These are phyloP conservation scores for Corylus avellana DNA, from an alignment of 306 rosid genomes.

Conservation along the genomic window DNA sequence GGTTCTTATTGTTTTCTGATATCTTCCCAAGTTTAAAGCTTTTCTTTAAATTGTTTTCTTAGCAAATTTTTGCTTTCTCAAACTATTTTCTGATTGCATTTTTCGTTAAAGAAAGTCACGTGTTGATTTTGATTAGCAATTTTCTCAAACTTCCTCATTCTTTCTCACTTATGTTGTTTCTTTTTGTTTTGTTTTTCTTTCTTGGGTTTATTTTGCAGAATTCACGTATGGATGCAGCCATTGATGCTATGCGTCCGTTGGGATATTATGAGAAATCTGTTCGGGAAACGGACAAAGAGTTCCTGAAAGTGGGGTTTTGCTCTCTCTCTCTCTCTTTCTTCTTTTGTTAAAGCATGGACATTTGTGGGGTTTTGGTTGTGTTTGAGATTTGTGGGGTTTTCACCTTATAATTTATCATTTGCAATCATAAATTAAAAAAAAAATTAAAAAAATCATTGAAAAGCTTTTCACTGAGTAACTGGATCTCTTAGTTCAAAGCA, in stretches of 20 bases:
- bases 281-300: constrained; percentile 31
- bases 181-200: too few relatives aligned
- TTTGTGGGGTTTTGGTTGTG: background rate
- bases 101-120: background rate
- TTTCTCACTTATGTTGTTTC: too few relatives aligned
- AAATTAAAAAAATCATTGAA: too few relatives aligned
- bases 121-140: background rate
- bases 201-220: constrained; percentile 8
- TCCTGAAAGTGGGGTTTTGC: constrained; percentile 38
- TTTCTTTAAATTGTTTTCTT: background rate
- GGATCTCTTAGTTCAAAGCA: too few relatives aligned
- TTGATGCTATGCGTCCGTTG: constrained; percentile 47
- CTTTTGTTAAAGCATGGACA: background rate
- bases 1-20: background rate
- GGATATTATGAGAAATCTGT: constrained; percentile 40
- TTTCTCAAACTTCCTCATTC: background rate
- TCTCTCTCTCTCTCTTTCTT: background rate
- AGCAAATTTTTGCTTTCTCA: background rate
- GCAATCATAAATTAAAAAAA: too few relatives aligned
- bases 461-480: too few relatives aligned
- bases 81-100: background rate
- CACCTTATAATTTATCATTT: too few relatives aligned
- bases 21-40: background rate
- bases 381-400: background rate
- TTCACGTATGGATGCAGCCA: constrained; percentile 58